phyloP scores from a whole-genome alignment of 306 rosid genomes.

The Corylus avellana region DNA sequence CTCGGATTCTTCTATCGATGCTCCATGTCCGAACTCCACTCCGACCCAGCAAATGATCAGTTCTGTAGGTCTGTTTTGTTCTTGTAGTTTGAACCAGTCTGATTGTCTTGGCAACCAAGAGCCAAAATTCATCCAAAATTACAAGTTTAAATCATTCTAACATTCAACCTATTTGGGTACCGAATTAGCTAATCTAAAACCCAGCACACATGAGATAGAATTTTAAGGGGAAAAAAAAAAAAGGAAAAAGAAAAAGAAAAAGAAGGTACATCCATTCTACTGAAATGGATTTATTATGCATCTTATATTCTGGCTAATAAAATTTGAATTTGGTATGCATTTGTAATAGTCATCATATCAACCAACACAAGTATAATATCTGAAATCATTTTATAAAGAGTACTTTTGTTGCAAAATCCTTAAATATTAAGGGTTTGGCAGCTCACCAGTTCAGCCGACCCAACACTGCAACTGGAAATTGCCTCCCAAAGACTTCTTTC shows the following conservation, averaged over 20 bases:
- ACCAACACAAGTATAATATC: not conserved
- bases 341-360: not conserved
- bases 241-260: too few species aligned
- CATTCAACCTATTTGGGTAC: too few species aligned
- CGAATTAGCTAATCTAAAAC: too few species aligned
- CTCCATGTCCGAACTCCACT: too few species aligned
- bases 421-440: conserved; percentile 46
- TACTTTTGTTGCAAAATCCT: not conserved
- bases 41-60: too few species aligned
- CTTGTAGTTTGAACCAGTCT: not conserved
- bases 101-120: too few species aligned
- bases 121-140: too few species aligned
- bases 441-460: conserved; percentile 45
- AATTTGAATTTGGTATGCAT: not conserved
- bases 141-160: too few species aligned
- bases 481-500: conserved; percentile 37
- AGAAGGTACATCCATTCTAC: not conserved
- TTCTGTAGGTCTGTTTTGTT: too few species aligned
- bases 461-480: conserved; percentile 35
- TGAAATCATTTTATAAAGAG: not conserved
- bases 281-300: not conserved
- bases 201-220: too few species aligned
- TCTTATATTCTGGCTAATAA: not conserved
- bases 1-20: too few species aligned
- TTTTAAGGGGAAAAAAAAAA: too few species aligned